A percentile compares a stretch with the other conserved stretches of the same genome.
Conservation (phyloP, 768 basidiomycete genomes). For the Termitomyces sp. region DNA sequence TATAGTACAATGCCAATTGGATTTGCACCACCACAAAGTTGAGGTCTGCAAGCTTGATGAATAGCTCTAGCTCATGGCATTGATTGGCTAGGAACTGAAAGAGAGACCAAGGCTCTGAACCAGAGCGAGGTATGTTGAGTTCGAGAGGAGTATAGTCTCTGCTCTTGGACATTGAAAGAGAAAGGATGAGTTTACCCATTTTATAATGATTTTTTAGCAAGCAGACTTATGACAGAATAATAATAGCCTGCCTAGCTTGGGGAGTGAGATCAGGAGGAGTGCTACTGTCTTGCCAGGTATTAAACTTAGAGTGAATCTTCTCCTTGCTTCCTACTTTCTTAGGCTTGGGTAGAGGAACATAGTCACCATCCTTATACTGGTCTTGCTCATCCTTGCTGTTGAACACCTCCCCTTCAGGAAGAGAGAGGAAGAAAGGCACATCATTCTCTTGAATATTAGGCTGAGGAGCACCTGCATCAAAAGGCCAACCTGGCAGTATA, state of each 20-base stretch:
- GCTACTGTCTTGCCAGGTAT: not conserved
- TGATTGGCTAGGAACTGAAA: not conserved
- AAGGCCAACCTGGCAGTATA: not conserved
- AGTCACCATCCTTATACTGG: not conserved
- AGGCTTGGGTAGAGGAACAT: not conserved
- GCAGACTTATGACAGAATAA: not conserved
- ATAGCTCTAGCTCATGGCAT: not conserved
- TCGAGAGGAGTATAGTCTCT: not conserved
- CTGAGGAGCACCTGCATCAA: not conserved
- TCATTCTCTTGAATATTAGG: not conserved
- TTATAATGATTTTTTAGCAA: not conserved
- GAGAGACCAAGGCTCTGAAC: not conserved
- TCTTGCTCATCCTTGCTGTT: not conserved
- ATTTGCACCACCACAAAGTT: not conserved
- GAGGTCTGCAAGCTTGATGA: not conserved
- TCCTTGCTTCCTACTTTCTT: not conserved
- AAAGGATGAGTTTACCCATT: not conserved
- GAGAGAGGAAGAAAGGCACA: not conserved
- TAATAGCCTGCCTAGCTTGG: not conserved
- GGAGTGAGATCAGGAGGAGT: not conserved
- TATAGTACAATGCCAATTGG: not conserved
- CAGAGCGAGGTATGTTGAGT: not conserved
- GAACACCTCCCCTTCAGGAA: not conserved
- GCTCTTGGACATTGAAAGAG: not conserved
- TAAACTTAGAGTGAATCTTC: not conserved